Evolutionary conservation across 306 rosid genomes (phyloP).

Genomic region (Sicyos edulis): DNA sequence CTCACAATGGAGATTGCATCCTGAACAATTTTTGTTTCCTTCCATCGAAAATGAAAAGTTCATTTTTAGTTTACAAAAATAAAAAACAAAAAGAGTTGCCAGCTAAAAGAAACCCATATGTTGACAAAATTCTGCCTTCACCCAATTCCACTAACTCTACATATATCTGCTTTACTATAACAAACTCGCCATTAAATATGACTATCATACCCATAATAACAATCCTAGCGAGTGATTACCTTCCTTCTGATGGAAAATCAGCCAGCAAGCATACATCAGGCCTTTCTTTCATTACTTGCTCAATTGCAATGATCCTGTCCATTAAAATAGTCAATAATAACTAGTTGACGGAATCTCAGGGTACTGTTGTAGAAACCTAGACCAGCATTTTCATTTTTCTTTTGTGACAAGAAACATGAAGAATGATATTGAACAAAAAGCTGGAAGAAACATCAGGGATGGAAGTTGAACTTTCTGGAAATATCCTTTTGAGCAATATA

Average conservation of each 20-base stretch:
- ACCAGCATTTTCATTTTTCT: too few relatives aligned
- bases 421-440: too few relatives aligned
- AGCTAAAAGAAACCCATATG: not conserved
- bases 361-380: not conserved
- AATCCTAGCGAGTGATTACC: slow-evolving; percentile 34
- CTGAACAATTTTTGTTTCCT: too few relatives aligned
- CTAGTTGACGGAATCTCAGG: not conserved
- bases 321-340: slow-evolving; percentile 26
- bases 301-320: slow-evolving; percentile 60
- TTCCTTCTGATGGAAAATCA: slow-evolving; percentile 89
- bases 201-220: not conserved
- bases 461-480: not conserved
- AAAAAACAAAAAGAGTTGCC: not conserved
- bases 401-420: too few relatives aligned
- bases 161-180: not conserved
- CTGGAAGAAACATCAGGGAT: too few relatives aligned
- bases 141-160: not conserved
- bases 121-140: slow-evolving; percentile 2
- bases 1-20: too few relatives aligned
- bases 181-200: not conserved
- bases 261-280: slow-evolving; percentile 71
- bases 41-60: too few relatives aligned
- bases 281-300: slow-evolving; percentile 73
- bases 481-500: not conserved
- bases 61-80: too few relatives aligned